Conservation (phyloP, 106 monocot genomes). For the Acanthochlamys bracteata region DNA sequence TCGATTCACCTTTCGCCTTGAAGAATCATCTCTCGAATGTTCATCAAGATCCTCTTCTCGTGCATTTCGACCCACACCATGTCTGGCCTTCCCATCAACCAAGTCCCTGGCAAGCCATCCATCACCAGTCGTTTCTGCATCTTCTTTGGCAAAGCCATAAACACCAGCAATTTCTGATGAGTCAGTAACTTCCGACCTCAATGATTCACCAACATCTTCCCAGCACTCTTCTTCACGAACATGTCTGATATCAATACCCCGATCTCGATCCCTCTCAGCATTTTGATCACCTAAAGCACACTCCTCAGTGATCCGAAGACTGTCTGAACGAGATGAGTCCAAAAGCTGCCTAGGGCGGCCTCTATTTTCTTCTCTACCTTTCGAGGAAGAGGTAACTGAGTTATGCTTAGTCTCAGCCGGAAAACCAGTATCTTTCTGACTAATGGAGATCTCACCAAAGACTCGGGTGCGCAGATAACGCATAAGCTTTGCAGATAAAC, state of each 20-base stretch:
- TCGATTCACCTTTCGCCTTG: slow-evolving; percentile 44
- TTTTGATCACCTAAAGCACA: slow-evolving; percentile 27
- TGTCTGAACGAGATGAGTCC: slow-evolving; percentile 45
- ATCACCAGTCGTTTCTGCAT: slow-evolving; percentile 35
- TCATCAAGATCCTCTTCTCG: slow-evolving; percentile 49
- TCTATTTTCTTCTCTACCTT: slow-evolving; percentile 62
- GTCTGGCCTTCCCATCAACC: slow-evolving; percentile 35
- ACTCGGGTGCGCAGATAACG: slow-evolving; percentile 60
- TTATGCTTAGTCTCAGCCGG: slow-evolving; percentile 42
- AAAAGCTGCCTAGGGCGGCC: slow-evolving; percentile 38
- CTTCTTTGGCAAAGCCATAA: slow-evolving; percentile 24
- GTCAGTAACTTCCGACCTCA: slow-evolving; percentile 42
- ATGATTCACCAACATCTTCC: slow-evolving; percentile 24
- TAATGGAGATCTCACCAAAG: slow-evolving; percentile 50
- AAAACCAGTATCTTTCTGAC: slow-evolving; percentile 45
- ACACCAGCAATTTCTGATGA: slow-evolving; percentile 30
- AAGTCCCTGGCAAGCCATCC: slow-evolving; percentile 22
- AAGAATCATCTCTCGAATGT: slow-evolving; percentile 42
- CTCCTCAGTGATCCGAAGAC: slow-evolving; percentile 35
- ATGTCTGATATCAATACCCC: slow-evolving; percentile 17
- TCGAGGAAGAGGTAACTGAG: slow-evolving; percentile 22
- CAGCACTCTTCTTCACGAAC: slow-evolving; percentile 26
- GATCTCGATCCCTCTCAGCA: slow-evolving; percentile 28
- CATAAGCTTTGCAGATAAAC: slow-evolving; percentile 89
- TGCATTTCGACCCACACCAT: slow-evolving; percentile 16